Conservation (phyloP, 495 filamentous ascomycete species). For the Trichoderma gamsii region DNA sequence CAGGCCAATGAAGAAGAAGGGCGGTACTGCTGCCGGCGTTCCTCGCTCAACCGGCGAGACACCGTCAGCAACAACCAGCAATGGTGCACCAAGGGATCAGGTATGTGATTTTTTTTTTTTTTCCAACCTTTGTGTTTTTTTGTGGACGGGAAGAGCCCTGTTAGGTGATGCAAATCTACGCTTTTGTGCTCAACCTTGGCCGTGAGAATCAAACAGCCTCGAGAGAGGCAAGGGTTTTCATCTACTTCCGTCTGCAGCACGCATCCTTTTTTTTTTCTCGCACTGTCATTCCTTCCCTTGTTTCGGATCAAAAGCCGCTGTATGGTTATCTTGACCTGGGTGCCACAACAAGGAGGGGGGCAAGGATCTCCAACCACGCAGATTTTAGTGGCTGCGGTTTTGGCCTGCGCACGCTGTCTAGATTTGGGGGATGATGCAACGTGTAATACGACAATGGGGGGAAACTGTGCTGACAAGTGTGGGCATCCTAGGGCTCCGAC, state of each 20-base stretch:
- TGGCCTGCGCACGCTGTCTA: background rate
- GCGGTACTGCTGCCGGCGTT: constrained; percentile 43
- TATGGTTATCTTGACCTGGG: background rate
- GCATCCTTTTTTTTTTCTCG: constrained; percentile 2
- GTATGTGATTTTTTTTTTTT: constrained; percentile 30
- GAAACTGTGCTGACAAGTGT: constrained; percentile 3
- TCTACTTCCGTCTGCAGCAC: constrained; percentile 15
- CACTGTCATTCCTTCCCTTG: constrained; percentile 9
- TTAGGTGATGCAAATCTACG: background rate
- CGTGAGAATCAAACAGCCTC: background rate
- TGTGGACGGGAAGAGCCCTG: background rate
- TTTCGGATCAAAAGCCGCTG: background rate
- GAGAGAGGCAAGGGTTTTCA: constrained; percentile 10
- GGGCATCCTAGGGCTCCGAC: constrained; percentile 34
- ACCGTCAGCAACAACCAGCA: constrained; percentile 42
- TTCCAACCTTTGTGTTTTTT: constrained; percentile 17
- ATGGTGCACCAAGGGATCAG: constrained; percentile 36
- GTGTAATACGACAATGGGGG: constrained; percentile 9
- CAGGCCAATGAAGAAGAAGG: constrained; percentile 54
- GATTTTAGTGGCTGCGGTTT: constrained; percentile 3
- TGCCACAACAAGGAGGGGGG: background rate
- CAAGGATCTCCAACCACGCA: constrained; percentile 15
- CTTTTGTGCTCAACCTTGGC: background rate
- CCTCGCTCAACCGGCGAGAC: constrained; percentile 44
- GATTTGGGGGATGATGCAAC: constrained; percentile 3